These are phyloP conservation scores for Naganishia cerealis DNA, from an alignment of 1,284 basidiomycete genomes.

Conservation along the genomic window DNA sequence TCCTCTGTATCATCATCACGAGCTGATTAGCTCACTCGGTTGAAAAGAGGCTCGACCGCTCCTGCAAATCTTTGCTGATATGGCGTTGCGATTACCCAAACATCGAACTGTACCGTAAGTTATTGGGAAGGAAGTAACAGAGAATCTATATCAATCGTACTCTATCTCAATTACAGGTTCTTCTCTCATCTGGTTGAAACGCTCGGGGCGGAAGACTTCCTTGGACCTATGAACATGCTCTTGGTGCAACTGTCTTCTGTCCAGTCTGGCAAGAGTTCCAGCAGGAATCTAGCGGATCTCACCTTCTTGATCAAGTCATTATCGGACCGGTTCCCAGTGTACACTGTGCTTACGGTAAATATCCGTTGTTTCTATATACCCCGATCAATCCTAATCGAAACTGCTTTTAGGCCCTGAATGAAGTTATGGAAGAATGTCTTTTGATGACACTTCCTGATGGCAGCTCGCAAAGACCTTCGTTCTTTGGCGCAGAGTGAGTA, in stretches of 20 bases:
- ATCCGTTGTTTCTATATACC: not conserved
- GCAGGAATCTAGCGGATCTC: slow-evolving; percentile 12
- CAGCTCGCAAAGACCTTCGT: slow-evolving; percentile 7
- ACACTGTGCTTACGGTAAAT: slow-evolving; percentile 12
- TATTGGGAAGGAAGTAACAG: not conserved
- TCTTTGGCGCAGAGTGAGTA: slow-evolving; percentile 22
- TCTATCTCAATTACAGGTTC: slow-evolving; percentile 57
- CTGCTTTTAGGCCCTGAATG: slow-evolving; percentile 14
- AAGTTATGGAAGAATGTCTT: slow-evolving; percentile 22
- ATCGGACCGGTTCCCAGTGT: slow-evolving; percentile 19
- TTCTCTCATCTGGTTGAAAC: slow-evolving; percentile 87
- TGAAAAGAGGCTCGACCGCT: slow-evolving; percentile 46
- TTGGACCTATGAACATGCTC: slow-evolving; percentile 80
- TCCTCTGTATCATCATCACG: not conserved
- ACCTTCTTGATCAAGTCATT: slow-evolving; percentile 23
- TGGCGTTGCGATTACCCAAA: slow-evolving; percentile 53
- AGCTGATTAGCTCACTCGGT: not conserved
- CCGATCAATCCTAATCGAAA: not conserved
- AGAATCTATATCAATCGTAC: slow-evolving; percentile 23
- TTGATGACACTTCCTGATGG: not conserved
- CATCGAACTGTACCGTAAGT: slow-evolving; percentile 51
- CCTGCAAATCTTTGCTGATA: slow-evolving; percentile 55
- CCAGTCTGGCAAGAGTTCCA: slow-evolving; percentile 9
- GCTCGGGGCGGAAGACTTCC: slow-evolving; percentile 76
- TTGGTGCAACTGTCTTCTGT: slow-evolving; percentile 9